Conservation (phyloP, 2,329 filamentous ascomycete species). For the Hansfordia pulvinata region DNA sequence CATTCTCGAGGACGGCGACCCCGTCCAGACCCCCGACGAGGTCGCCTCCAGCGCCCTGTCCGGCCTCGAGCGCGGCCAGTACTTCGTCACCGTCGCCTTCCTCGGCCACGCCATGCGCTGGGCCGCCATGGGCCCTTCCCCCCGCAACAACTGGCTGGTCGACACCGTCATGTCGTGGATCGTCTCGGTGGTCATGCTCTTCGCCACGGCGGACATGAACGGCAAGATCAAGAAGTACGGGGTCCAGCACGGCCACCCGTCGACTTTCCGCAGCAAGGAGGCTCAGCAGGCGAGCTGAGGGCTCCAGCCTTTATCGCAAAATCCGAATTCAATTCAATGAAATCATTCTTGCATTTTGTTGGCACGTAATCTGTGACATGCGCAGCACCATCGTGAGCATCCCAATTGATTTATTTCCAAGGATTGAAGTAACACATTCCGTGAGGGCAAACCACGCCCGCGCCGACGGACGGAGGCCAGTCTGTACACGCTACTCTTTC, state of each 20-base stretch:
- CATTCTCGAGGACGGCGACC: conserved; percentile 71
- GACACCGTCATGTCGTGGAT: conserved; percentile 45
- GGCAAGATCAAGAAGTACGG: conserved; percentile 41
- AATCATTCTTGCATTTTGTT: no score
- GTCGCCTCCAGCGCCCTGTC: conserved; percentile 59
- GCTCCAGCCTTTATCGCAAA: no score
- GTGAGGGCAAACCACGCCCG: no score
- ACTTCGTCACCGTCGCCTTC: conserved; percentile 63
- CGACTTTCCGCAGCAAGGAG: conserved; percentile 27
- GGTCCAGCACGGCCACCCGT: conserved; percentile 45
- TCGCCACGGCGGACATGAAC: conserved; percentile 42
- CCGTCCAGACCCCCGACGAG: conserved; percentile 61
- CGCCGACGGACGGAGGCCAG: no score
- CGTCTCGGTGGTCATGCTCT: conserved; percentile 39
- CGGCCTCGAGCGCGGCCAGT: conserved; percentile 69
- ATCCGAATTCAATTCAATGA: no score
- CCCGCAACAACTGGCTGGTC: conserved; percentile 43
- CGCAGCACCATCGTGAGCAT: no score
- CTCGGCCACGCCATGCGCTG: conserved; percentile 62
- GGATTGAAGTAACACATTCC: no score
- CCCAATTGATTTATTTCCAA: no score
- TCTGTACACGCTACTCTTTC: no score
- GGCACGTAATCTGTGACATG: no score
- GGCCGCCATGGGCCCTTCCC: conserved; percentile 36
- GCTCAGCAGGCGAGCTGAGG: no score